phyloP scores from a whole-genome alignment of 108 stramenopile species.

The Mediolabrus comicus region DNA sequence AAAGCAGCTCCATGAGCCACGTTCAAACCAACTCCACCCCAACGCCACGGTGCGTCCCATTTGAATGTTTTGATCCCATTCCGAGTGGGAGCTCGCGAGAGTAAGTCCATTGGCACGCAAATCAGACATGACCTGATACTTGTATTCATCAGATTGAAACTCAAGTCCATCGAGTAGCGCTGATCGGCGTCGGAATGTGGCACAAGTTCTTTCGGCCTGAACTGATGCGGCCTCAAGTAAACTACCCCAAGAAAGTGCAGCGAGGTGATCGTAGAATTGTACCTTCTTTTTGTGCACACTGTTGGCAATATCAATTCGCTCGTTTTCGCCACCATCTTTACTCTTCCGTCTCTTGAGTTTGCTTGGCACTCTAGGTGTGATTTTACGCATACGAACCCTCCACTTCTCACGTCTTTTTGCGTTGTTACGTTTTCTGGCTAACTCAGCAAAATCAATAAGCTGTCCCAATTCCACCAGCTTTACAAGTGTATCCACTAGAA shows the following conservation, averaged over 20 bases:
- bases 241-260: slow-evolving; percentile 30
- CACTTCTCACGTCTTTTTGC: slow-evolving; percentile 40
- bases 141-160: slow-evolving; percentile 38
- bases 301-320: slow-evolving; percentile 7
- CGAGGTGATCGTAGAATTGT: slow-evolving; percentile 41
- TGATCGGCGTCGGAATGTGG: slow-evolving; percentile 31
- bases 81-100: slow-evolving; percentile 25
- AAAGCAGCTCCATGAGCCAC: slow-evolving; percentile 43
- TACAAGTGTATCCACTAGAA: slow-evolving; percentile 23
- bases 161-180: slow-evolving; percentile 29
- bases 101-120: slow-evolving; percentile 32
- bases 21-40: slow-evolving; percentile 48
- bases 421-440: slow-evolving; percentile 33
- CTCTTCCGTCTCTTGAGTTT: slow-evolving; percentile 12
- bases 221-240: slow-evolving; percentile 35
- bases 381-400: slow-evolving; percentile 19
- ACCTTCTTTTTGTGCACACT: slow-evolving; percentile 36
- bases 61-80: slow-evolving; percentile 47
- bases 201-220: slow-evolving; percentile 35
- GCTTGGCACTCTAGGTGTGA: slow-evolving; percentile 20
- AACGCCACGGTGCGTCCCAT: slow-evolving; percentile 43
- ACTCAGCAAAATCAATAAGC: slow-evolving; percentile 35
- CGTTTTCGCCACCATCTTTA: background rate
- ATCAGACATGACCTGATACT: slow-evolving; percentile 35
- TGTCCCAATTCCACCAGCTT: slow-evolving; percentile 39